A percentile compares a stretch with the other conserved stretches of the same genome.
These are phyloP conservation scores for Fomitopsis betulina DNA, from an alignment of 1,284 basidiomycete genomes.

Conservation along the genomic window DNA sequence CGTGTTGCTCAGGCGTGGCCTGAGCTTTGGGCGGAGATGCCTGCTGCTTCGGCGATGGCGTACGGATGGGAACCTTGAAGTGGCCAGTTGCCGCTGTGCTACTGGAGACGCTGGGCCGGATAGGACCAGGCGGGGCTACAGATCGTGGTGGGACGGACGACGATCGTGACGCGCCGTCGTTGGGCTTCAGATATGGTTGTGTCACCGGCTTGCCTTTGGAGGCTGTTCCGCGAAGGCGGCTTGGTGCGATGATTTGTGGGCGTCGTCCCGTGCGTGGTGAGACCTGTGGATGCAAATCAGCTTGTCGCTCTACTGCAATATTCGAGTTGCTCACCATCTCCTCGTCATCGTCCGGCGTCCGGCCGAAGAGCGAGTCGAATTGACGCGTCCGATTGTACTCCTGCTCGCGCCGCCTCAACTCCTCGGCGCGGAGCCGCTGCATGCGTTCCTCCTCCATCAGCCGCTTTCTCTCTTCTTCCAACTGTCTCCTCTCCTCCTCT, in stretches of 20 bases:
- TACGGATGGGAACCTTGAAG: conserved; percentile 1
- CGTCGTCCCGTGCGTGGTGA: neutral
- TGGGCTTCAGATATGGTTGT: neutral
- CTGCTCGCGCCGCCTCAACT: conserved; percentile 19
- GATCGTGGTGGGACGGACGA: conserved; percentile 2
- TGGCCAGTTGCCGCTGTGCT: neutral
- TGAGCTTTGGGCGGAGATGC: neutral
- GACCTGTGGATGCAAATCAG: neutral
- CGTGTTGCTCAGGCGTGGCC: conserved; percentile 5
- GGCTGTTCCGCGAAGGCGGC: neutral
- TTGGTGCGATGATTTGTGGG: neutral
- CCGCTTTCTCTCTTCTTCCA: conserved; percentile 19
- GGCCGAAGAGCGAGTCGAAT: conserved; percentile 4
- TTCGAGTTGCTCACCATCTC: neutral
- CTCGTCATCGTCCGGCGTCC: neutral
- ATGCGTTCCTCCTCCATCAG: conserved; percentile 20
- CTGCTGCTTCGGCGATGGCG: neutral
- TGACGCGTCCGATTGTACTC: conserved; percentile 9
- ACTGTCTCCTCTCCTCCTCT: conserved; percentile 17
- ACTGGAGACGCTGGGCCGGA: neutral
- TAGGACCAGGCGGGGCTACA: neutral
- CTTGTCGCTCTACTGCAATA: neutral
- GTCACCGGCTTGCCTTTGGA: neutral
- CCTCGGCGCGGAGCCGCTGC: conserved; percentile 16
- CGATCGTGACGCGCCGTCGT: neutral